Percentiles rank a stretch among this genome's conserved stretches.
These are phyloP conservation scores for Metarhizium rileyi DNA, from an alignment of 2,329 filamentous ascomycete genomes.

Conservation along the genomic window DNA sequence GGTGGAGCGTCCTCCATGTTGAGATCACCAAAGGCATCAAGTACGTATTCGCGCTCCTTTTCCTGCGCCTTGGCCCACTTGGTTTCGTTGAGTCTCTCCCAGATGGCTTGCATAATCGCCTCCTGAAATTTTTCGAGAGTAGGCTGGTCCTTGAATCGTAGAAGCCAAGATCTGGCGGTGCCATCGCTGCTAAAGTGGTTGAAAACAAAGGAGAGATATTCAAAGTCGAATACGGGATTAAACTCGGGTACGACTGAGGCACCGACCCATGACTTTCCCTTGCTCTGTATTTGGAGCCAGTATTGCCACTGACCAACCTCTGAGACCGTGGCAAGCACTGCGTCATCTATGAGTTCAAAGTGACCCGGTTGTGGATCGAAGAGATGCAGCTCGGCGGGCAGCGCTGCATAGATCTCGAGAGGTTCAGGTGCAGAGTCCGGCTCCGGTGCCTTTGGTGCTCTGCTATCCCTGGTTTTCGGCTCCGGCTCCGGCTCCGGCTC, in stretches of 20 bases:
- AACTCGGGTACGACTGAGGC: constrained; percentile 81
- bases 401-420: constrained; percentile 62
- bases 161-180: constrained; percentile 87
- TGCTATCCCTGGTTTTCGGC: not conserved
- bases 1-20: constrained; percentile 69
- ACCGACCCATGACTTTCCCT: constrained; percentile 74
- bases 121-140: constrained; percentile 83
- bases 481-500: constrained; percentile 16
- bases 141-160: constrained; percentile 79
- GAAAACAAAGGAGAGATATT: constrained; percentile 98
- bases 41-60: constrained; percentile 83
- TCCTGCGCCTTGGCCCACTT: constrained; percentile 95
- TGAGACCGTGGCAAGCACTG: constrained; percentile 68
- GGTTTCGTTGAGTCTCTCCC: constrained; percentile 89
- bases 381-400: constrained; percentile 78
- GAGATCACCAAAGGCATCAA: constrained; percentile 91
- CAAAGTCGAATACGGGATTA: constrained; percentile 98
- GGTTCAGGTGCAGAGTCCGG: constrained; percentile 46
- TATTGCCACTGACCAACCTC: constrained; percentile 91
- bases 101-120: constrained; percentile 87
- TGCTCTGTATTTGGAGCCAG: constrained; percentile 78
- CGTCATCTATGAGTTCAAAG: constrained; percentile 70
- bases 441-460: not conserved
- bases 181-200: constrained; percentile 89
- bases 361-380: constrained; percentile 84